Conservation (phyloP, 1,284 basidiomycete genomes). For the Ustilago crameri region DNA sequence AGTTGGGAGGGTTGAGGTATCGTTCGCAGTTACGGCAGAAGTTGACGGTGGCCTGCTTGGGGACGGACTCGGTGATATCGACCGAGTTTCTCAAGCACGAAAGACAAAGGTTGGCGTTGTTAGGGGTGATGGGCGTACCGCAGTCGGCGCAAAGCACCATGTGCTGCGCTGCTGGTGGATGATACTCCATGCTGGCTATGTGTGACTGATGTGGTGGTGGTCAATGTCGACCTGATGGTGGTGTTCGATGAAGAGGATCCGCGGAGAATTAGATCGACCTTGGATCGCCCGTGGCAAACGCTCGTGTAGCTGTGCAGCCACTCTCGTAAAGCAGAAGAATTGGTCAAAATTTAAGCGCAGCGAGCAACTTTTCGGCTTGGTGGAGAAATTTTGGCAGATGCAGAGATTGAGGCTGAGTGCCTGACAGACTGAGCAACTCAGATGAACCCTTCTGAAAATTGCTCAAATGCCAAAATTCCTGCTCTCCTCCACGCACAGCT, state of each 20-base stretch:
- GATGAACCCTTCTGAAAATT: constrained; percentile 2
- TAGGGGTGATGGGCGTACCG: constrained; percentile 92
- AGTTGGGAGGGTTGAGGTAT: constrained; percentile 88
- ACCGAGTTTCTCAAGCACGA: constrained; percentile 88
- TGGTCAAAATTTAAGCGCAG: constrained; percentile 22
- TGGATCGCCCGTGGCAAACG: constrained; percentile 12
- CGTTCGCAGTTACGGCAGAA: constrained; percentile 97
- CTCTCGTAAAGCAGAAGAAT: constrained; percentile 2
- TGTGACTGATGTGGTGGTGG: not conserved
- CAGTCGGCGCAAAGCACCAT: constrained; percentile 70
- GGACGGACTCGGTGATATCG: constrained; percentile 97
- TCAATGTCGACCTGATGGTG: not conserved
- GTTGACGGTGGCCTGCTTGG: constrained; percentile 93
- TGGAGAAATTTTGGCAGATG: constrained; percentile 32
- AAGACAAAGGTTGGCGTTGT: constrained; percentile 96
- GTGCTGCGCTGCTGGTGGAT: constrained; percentile 59
- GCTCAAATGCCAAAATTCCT: not conserved
- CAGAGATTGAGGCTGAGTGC: too few relatives aligned
- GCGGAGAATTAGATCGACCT: not conserved
- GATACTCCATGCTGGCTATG: constrained; percentile 54
- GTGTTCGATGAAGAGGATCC: not conserved
- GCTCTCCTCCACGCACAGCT: not conserved
- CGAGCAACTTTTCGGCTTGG: constrained; percentile 14
- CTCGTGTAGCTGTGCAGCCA: not conserved
- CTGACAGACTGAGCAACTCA: constrained; percentile 13